Evolutionary conservation across 2,329 filamentous ascomycete species (phyloP), one percentile per base, ranked within the genome.

Genomic region (Pseudofabraea citricarpa): DNA sequence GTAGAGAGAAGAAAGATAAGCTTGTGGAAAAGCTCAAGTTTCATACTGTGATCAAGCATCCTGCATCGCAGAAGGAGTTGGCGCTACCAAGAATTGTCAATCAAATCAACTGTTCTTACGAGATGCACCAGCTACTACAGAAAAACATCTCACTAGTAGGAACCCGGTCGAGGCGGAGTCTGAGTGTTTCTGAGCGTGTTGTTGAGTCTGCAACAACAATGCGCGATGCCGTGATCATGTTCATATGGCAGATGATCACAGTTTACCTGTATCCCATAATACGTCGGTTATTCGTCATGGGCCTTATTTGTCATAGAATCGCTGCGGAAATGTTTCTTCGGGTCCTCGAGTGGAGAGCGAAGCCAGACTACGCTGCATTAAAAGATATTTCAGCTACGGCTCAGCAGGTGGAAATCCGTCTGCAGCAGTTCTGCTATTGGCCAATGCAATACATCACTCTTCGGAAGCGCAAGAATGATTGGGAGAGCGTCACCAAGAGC

Each of bases 361-460:
- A 84, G 36, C 85, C 87, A 6, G 83, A 85, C 32, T 84, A 83
- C 39, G 83, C 90, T 31, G 93, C 93, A 1, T 69, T 98, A 44
- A 97, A 97, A 62, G 93, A 98, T 61, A 81, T 97, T 35, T 97
- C 90, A 23, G 93, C 93, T 12, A 97, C 91, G 0, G 93, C 93
- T 19, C 93, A 98, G 63, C 93, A 98, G 65, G 83, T 98, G 26
- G 93, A 98, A 65, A 96, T 98, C 52, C 86, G 93, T 5, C 75
- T 98, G 18, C 90, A 97, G 61, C 93, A 98, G 62, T 97, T 97
- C 61, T 97, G 91, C 66, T 98, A 98, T 64, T 97, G 91, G 90
- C 94, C 93, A 2, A 89, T 95, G 66, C 91, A 98, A 63, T 96
- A 97, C 61, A 76, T 91, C 33, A 97, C 90, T 13, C 67, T 98